Percentiles rank a stretch among this genome's conserved stretches.
phyloP scores from a whole-genome alignment of 192 early-diverging fungal genomes.

The Podila epicladia region DNA sequence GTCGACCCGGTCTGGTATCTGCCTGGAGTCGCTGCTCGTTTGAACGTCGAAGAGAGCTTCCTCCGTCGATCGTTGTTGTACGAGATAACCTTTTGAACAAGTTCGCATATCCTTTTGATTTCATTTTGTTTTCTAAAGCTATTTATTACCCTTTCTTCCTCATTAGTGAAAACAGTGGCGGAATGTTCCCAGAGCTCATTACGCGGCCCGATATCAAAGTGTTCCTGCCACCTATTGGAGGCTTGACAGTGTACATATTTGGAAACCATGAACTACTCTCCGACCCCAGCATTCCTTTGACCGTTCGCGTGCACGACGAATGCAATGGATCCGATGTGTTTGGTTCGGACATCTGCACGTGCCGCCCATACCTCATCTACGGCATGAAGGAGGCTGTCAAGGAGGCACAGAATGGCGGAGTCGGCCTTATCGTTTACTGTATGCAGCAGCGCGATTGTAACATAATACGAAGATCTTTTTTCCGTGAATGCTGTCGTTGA shows the following conservation, averaged over 20 bases:
- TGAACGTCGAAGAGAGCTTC: conserved; percentile 87
- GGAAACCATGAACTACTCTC: conserved; percentile 83
- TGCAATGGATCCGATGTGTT: conserved; percentile 94
- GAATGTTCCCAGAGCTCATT: conserved; percentile 96
- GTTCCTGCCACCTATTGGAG: conserved; percentile 95
- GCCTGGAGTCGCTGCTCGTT: conserved; percentile 89
- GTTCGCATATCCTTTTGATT: background rate
- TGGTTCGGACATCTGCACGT: conserved; percentile 89
- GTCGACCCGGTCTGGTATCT: conserved; percentile 96
- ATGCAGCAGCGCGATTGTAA: conserved; percentile 26
- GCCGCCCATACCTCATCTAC: conserved; percentile 83
- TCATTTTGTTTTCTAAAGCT: background rate
- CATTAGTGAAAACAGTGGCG: conserved; percentile 85
- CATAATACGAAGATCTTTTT: background rate
- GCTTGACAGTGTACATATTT: conserved; percentile 93
- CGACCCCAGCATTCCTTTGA: conserved; percentile 84
- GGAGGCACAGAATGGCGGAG: conserved; percentile 90
- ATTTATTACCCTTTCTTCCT: background rate
- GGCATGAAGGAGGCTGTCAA: conserved; percentile 92
- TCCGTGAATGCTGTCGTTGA: background rate
- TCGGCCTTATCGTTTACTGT: conserved; percentile 93
- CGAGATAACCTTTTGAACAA: conserved; percentile 15
- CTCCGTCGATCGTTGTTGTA: conserved; percentile 88
- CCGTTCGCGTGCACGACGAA: conserved; percentile 94
- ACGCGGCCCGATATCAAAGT: conserved; percentile 93